These are phyloP conservation scores for Artemisia tridentata DNA, from an alignment of 129 eudicot genomes.

Conservation along the genomic window DNA sequence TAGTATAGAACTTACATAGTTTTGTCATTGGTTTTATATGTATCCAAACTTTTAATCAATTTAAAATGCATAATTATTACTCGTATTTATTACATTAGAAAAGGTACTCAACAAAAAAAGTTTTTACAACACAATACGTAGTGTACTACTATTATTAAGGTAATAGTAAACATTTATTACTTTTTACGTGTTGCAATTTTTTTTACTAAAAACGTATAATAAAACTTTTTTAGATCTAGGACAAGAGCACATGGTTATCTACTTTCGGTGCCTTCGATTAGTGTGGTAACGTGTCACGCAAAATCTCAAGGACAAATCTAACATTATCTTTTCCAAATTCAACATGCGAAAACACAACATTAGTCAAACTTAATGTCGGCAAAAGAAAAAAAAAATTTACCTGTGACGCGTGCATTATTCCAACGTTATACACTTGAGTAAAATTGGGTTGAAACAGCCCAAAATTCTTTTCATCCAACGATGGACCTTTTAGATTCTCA, in stretches of 20 bases:
- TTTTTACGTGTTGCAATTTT: not conserved
- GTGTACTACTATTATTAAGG: too few relatives aligned
- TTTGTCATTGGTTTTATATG: too few relatives aligned
- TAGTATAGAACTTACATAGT: too few relatives aligned
- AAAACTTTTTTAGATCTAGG: not conserved
- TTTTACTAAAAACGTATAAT: not conserved
- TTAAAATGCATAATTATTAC: too few relatives aligned
- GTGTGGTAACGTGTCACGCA: conserved; percentile 18
- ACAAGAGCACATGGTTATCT: conserved; percentile 25
- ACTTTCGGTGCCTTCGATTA: conserved; percentile 28
- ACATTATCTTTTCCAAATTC: not conserved
- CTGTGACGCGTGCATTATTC: conserved; percentile 52
- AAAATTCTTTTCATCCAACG: conserved; percentile 74
- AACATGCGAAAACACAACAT: conserved; percentile 8
- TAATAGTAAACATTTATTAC: not conserved
- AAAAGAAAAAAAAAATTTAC: conserved; percentile 19
- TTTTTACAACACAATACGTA: too few relatives aligned
- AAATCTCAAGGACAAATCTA: not conserved
- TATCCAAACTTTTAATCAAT: too few relatives aligned
- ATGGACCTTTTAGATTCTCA: conserved; percentile 82
- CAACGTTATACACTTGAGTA: conserved; percentile 65
- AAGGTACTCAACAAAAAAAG: too few relatives aligned
- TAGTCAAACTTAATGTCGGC: conserved; percentile 22
- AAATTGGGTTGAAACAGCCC: conserved; percentile 90
- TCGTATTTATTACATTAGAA: too few relatives aligned